Evolutionary conservation across 148 eudicot genomes (phyloP).

Genomic region (Vaccinium corymbosum): DNA sequence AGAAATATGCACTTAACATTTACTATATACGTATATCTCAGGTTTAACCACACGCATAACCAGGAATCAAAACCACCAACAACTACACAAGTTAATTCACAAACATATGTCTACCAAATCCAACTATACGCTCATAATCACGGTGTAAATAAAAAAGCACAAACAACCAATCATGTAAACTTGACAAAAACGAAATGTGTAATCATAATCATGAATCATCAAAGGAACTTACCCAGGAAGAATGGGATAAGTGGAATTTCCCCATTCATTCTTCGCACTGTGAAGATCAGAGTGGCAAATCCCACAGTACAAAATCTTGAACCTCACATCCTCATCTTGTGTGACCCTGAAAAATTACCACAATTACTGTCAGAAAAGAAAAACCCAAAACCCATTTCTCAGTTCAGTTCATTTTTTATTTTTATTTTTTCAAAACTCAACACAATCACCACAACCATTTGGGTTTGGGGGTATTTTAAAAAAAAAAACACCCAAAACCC

Average conservation of each 20-base stretch:
- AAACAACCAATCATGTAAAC: not conserved
- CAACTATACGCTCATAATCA: not conserved
- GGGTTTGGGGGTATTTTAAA: not conserved
- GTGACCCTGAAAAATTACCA: not conserved
- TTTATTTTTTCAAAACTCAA: too few species aligned
- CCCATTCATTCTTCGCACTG: not conserved
- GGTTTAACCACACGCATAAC: not conserved
- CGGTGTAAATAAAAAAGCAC: not conserved
- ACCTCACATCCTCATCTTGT: not conserved
- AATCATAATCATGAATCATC: not conserved
- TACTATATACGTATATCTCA: not conserved
- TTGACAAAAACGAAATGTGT: not conserved
- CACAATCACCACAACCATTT: not conserved
- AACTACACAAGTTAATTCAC: not conserved
- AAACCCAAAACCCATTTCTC: not conserved
- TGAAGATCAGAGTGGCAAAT: constrained; percentile 2
- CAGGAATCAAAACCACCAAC: not conserved
- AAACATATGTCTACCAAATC: not conserved
- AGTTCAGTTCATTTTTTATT: not conserved
- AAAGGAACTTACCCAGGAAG: not conserved
- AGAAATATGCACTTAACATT: too few species aligned
- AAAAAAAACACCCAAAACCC: not conserved
- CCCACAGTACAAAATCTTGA: not conserved
- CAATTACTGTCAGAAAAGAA: not conserved
- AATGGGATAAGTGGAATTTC: not conserved